These are phyloP conservation scores for Ceratobasidium sp. DNA, from an alignment of 1,284 basidiomycete genomes.

Conservation along the genomic window DNA sequence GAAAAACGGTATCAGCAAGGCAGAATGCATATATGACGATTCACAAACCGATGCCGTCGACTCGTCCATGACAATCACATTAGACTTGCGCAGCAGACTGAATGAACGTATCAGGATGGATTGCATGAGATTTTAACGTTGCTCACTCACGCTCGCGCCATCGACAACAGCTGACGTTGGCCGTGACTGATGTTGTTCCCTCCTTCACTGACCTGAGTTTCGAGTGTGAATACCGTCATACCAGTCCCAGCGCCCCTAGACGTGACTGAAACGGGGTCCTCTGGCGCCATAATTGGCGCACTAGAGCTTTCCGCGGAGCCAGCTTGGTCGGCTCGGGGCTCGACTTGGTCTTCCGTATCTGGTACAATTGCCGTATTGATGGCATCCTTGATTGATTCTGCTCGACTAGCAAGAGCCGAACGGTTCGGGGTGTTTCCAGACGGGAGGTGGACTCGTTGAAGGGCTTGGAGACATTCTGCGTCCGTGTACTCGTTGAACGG, in stretches of 20 bases:
- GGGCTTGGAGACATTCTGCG: slow-evolving; percentile 69
- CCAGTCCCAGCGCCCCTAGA: slow-evolving; percentile 28
- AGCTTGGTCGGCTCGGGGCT: background rate
- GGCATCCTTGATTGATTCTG: slow-evolving; percentile 18
- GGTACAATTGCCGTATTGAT: background rate
- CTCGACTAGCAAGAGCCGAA: slow-evolving; percentile 12
- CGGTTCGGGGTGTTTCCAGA: slow-evolving; percentile 1
- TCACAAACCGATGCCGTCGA: slow-evolving; percentile 38
- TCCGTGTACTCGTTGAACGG: slow-evolving; percentile 88
- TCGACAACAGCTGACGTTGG: slow-evolving; percentile 83
- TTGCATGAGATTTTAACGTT: background rate
- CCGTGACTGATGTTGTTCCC: slow-evolving; percentile 88
- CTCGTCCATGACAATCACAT: slow-evolving; percentile 38
- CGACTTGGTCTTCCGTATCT: background rate
- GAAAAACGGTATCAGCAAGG: too few species aligned
- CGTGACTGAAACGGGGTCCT: slow-evolving; percentile 1
- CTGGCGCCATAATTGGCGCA: background rate
- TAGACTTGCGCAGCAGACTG: slow-evolving; percentile 37
- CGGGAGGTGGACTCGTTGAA: slow-evolving; percentile 66
- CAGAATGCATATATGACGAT: too few species aligned
- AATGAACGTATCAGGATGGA: background rate
- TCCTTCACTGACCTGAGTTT: slow-evolving; percentile 79
- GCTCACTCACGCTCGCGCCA: slow-evolving; percentile 59
- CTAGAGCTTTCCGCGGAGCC: background rate
- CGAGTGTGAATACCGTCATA: slow-evolving; percentile 62